Base-by-base conservation (phyloP, 768 basidiomycete genomes). In the Nevesoporus exiguus region DNA sequence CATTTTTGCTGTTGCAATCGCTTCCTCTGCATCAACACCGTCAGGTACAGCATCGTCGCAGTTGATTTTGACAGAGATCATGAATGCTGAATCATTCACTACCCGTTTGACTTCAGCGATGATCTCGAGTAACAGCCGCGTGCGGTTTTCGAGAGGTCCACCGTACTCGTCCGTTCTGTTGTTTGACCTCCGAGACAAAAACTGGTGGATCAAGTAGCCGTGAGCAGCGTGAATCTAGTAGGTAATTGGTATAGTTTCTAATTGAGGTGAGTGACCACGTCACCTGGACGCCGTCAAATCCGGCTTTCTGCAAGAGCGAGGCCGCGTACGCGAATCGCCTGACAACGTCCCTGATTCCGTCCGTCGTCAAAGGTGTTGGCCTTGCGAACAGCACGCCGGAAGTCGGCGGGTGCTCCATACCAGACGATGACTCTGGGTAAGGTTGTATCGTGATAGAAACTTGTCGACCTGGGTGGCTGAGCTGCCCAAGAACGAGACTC, bases 201-300 rank as follows among this genome's bases (percentile, higher is more conserved):
- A 81, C 60, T 82, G 78, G 52, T 82, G 76, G 6, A 77, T 13
- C 21, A 78, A 54, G 57, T 72, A 76, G 1, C 77, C 76, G 51
- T 79, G 77, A 48, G 74, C 76, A 51, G 68, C 69, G 52, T 76
- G 78, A 42, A 80, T 62, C 73, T 78, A 15, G 1, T 13, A 21
- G 15, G n/a, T 10, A 39, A 3, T 57, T 1, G 56, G 39, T 3
- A 0, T 14, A 13, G 7, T 7, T 37, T 4, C 13, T 3, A 14
- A 34, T 9, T 25, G 22, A 24, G 2, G 15, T 11, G 6, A n/a
- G 19, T 25, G 25, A 36, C 44, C 14, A 10, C 3, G 27, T 56
- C 40, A 77, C 70, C 69, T 85, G 81, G 5, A 81, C 73, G 14
- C 86, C 88, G 55, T 90, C 87, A 57, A 89, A 89, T 0, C 84